Base-by-base conservation (phyloP, 495 filamentous ascomycete genomes). In the Physcia stellaris region DNA sequence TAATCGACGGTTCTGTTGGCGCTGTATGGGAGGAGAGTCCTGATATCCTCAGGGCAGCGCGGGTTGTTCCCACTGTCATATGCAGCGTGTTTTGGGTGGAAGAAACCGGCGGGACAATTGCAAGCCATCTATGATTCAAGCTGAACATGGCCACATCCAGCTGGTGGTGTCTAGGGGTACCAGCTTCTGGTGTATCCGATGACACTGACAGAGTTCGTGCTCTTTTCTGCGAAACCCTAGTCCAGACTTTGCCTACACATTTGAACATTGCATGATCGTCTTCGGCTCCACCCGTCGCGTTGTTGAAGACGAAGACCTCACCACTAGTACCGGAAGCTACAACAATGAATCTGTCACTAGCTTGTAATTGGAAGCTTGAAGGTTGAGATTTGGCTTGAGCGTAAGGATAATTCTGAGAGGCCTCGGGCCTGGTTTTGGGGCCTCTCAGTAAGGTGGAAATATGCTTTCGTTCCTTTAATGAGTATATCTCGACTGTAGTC, bases 401-500 rank as follows among this genome's bases (percentile, higher is more conserved):
- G 23, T 19, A 13, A 57, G 56, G 12, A 54, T 60, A 43, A 59
- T 67, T 12, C 63, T 62, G 21, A 67, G 55, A 48, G 15, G 23
- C 23, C 19, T 26, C 22, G 4, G 27, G 20, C 19, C 45, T 38
- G 16, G 42, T 22, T 27, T 38, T 46, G 7, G 49, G 66, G 44
- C 64, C 71, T 35, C 75, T 62, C 42, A 86, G 74, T 9, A 94
- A 63, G 0, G 78, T 80, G 18, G 73, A 63, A 40, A 92, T 57
- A 33, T 77, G 75, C 35, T 67, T 62, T 35, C 77, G 72, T 5
- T 73, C 80, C 39, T 67, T 69, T 18, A 94, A 55, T 6, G 86
- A 92, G 52, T 85, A 88, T 1, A 94, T 65, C 40, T 93, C 84
- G 3, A 88, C 83, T 0, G 78, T 77, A 1, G 86, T 93, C 54